These are phyloP conservation scores for Dendrobium nobile DNA, from an alignment of 106 monocot species.

Conservation along the genomic window DNA sequence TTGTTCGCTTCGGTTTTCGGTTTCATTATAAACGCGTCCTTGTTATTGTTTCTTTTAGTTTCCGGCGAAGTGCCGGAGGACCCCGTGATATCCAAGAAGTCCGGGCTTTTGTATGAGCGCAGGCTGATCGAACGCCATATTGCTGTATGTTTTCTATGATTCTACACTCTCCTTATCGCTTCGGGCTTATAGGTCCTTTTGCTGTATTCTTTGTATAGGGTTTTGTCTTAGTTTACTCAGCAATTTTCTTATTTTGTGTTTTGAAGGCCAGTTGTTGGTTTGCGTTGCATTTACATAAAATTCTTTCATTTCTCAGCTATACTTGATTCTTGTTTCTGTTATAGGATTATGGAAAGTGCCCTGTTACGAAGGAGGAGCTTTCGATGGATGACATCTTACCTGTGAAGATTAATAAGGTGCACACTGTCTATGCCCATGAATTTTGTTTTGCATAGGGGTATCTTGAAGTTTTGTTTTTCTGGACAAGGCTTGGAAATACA, in stretches of 20 bases:
- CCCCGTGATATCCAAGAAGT: conserved; percentile 68
- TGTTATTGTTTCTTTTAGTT: conserved; percentile 24
- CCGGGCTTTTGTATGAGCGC: conserved; percentile 21
- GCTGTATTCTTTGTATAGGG: background rate
- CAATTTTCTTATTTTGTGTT: background rate
- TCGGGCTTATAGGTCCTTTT: background rate
- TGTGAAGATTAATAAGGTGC: conserved; percentile 23
- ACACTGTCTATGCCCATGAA: background rate
- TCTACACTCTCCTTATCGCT: background rate
- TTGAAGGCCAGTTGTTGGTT: background rate
- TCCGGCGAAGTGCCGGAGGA: conserved; percentile 95
- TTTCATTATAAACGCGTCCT: background rate
- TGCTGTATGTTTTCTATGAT: conserved; percentile 24
- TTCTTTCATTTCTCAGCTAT: background rate
- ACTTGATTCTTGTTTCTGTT: conserved; percentile 1
- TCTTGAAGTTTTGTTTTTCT: background rate
- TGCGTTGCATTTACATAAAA: background rate
- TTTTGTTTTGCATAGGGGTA: background rate
- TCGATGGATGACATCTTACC: conserved; percentile 65
- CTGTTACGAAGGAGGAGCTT: conserved; percentile 88
- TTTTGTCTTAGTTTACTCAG: background rate
- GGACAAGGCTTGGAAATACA: background rate
- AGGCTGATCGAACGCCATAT: conserved; percentile 58
- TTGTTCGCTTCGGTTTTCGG: background rate
- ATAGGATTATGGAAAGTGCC: conserved; percentile 88